A percentile compares a stretch with the other conserved stretches of the same genome.
These are phyloP conservation scores for Sporobolomyces pararoseus DNA, from an alignment of 768 basidiomycete genomes.

Conservation along the genomic window DNA sequence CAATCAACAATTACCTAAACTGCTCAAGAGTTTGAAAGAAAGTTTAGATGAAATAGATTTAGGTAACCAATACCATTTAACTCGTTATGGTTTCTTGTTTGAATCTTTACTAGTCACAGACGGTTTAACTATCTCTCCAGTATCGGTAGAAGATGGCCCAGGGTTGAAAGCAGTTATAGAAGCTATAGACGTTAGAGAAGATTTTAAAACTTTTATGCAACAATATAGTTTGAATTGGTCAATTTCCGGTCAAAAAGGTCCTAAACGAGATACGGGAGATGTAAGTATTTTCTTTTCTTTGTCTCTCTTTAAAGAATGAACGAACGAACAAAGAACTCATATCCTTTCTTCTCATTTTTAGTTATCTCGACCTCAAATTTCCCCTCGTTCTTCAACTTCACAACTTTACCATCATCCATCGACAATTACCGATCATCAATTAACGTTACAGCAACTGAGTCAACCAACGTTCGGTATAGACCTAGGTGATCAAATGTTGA, in stretches of 20 bases:
- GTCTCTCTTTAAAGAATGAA: too few species aligned
- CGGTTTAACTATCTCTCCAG: constrained; percentile 73
- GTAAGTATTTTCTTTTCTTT: not conserved
- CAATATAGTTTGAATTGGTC: constrained; percentile 90
- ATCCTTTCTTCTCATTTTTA: constrained; percentile 43
- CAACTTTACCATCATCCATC: constrained; percentile 17
- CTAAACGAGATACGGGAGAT: constrained; percentile 73
- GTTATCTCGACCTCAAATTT: constrained; percentile 41
- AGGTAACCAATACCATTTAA: constrained; percentile 95
- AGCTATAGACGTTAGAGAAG: constrained; percentile 85
- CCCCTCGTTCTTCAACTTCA: constrained; percentile 39
- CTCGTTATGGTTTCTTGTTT: constrained; percentile 88
- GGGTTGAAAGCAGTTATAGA: constrained; percentile 85
- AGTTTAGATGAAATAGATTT: constrained; percentile 93
- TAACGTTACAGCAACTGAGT: too few species aligned
- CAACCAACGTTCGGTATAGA: constrained; percentile 94
- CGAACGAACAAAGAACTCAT: too few species aligned
- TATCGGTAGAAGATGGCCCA: constrained; percentile 62
- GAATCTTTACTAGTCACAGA: constrained; percentile 87
- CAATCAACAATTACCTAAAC: constrained; percentile 90
- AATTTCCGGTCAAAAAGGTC: constrained; percentile 57
- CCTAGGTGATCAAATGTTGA: constrained; percentile 84
- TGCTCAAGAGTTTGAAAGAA: constrained; percentile 86
- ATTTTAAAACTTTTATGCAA: constrained; percentile 96
- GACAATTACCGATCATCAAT: constrained; percentile 33